Base-by-base conservation (phyloP, 1,139 yeast genomes). In the Saccharomyces hybrid region DNA sequence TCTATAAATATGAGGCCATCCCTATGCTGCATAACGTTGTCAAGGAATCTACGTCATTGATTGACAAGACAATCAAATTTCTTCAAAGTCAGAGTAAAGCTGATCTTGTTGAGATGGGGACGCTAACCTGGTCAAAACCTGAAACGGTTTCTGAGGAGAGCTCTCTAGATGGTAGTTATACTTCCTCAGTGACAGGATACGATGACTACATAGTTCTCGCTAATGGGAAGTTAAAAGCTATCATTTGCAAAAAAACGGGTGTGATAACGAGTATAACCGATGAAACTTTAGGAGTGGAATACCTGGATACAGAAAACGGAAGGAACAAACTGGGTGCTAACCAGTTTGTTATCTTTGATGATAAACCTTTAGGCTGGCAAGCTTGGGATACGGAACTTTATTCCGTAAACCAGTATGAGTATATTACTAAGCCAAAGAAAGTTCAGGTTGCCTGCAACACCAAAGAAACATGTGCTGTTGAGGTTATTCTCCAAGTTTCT, bases 301-400 rank as follows among this genome's bases (percentile, higher is more conserved):
- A 85, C 25, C 76, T 91, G 56, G 88, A 86, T 57, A 61, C 76
- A 4, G 73, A 79, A 2, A 74, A 76, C 20, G 81, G 85, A 8
- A 67, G 69, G 50, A 77, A 75, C 46, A 71, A 71, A 27, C 66
- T 64, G 20, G 89, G 89, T 38, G 96, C 90, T 38, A 88, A 88
- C 64, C 95, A 87, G 68, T 83, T 82, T 61, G 80, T 88, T 1
- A 67, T 93, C 54, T 87, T 87, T 64, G 93, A 90, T 60, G 98
- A 93, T 68, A 88, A 89, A 59, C 98, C 98, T 11, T 74, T 89
- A 64, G 84, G 79, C 56, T 91, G 84, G 82, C 96, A 91, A 51
- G 98, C 98, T 1, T 93, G 99, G 98, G 98, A 93, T 68, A 91
- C 98, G 0, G 99, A 93, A 67, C 77, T 90, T 57, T 93, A 81